Evolutionary conservation across 495 filamentous ascomycete species (phyloP), one percentile per base, ranked within the genome.

Genomic region (Penicillium ochrochloron): DNA sequence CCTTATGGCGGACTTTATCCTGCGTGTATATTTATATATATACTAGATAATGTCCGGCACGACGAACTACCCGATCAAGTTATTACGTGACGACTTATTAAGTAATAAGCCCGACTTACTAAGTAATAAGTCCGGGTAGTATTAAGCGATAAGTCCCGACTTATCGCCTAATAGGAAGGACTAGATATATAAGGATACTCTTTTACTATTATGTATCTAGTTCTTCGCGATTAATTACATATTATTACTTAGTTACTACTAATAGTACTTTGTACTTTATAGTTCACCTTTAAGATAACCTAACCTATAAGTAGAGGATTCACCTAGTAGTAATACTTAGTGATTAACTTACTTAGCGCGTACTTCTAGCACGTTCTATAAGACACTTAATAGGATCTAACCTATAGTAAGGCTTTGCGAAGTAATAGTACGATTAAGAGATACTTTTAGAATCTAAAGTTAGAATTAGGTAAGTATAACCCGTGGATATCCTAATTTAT

Each of bases 201-300:
- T 0, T 41, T 41, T 41, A 27, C 8, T 23, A 50, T 23, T 50
- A 50, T 50, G 8, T 50, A 50, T 54, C 33, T 54, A 54, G 29
- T 54, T 55, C 52, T 55, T 55, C 52, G 52, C 52, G 52, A 55
- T 55, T 19, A 35, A 55, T 55, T 5, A 6, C 31, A 55, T 10
- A 55, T 55, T 55, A 19, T 34, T 55, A 55, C 52, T 51, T 51
- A 25, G 46, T 51, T 51, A 51, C 25, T 51, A 51, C 46, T 9
- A 6, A 1, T 25, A 25, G 46, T 25, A 51, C 46, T 25, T 51
- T 51, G 10, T 4, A 51, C 46, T 51, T 25, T 25, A 51, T 10
- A 25, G 46, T 51, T 51, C 10, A 51, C 25, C 19, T 51, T 51
- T 25, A 51, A 51, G 46, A 51, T 10, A 51, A 55, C 52, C 52